Conservation (phyloP, 2,329 filamentous ascomycete species). For the Pezicula neosporulosa region DNA sequence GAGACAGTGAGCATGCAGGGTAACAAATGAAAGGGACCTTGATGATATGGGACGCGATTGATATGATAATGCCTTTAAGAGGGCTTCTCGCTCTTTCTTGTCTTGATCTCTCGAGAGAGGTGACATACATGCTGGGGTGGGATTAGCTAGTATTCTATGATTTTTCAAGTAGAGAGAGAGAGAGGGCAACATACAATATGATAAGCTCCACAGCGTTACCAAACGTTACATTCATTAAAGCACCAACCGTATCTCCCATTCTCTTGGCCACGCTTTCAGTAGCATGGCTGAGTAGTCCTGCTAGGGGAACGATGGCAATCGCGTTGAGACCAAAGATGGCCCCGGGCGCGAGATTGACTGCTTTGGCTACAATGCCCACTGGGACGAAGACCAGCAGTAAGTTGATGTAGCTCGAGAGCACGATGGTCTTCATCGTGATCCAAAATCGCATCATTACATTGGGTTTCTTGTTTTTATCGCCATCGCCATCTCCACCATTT, state of each 20-base stretch:
- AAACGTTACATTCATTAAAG: conserved; percentile 73
- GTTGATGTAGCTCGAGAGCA: conserved; percentile 77
- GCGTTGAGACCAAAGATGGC: conserved; percentile 72
- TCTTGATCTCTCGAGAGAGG: conserved; percentile 37
- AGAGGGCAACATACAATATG: conserved; percentile 55
- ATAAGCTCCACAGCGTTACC: conserved; percentile 79
- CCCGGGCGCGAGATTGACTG: conserved; percentile 50
- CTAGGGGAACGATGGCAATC: conserved; percentile 71
- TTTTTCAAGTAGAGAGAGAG: not conserved
- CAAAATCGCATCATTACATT: conserved; percentile 27
- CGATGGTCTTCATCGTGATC: conserved; percentile 47
- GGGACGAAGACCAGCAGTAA: conserved; percentile 75
- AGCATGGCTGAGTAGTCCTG: conserved; percentile 67
- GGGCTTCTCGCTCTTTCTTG: conserved; percentile 42
- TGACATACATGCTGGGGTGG: conserved; percentile 49
- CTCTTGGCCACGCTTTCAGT: conserved; percentile 72
- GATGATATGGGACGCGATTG: conserved; percentile 42
- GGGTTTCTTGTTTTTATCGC: conserved; percentile 19
- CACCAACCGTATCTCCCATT: conserved; percentile 70
- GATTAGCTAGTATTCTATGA: conserved; percentile 17
- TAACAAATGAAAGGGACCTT: conserved; percentile 17
- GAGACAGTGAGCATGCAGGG: conserved; percentile 15
- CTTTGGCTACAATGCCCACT: conserved; percentile 65
- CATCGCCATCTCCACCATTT: conserved; percentile 19
- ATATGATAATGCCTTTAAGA: conserved; percentile 38